Evolutionary conservation across 192 early-diverging fungal species (phyloP), one percentile per base, ranked within the genome.

Genomic region (Linnemannia zychae): DNA sequence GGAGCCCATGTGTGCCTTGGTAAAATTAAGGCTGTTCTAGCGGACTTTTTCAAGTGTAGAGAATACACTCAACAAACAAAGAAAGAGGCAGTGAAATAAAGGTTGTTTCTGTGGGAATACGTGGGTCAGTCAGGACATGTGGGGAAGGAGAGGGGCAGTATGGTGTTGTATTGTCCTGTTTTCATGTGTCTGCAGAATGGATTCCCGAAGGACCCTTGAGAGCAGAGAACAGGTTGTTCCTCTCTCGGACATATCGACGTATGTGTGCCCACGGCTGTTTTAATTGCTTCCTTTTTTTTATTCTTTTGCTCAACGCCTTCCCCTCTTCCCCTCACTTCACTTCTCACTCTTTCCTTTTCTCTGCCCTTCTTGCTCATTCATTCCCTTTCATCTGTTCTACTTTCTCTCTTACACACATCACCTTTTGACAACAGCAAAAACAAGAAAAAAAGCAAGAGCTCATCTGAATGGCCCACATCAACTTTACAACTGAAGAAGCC

Each of bases 401-500:
- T 24, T 57, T 24, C 52, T n/a, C 22, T 57, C n/a, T n/a, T n/a
- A n/a, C 40, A 9, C 57, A 15, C 57, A 7, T 63, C 12, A 7
- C 28, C 2, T 63, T 63, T 24, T 31, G n/a, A n/a, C n/a, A n/a
- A n/a, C 57, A 63, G 0, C 12, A 24, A 24, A 60, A 57, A 60
- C 20, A n/a, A n/a, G n/a, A n/a, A n/a, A n/a, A n/a, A n/a, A n/a
- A n/a, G n/a, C 24, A 60, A 44, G 9, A 44, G 9, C 9, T 9
- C 40, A 44, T 44, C 40, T 44, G 40, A 44, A 84, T 84, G 67
- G 53, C 83, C 5, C 72, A 85, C 63, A 69, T 34, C 40, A 37
- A 38, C 40, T 85, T 85, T 40, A 46, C 83, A 0, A 79, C 63
- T 1, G 24, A 63, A 3, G 68, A 79, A 31, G 77, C 83, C 24